phyloP scores from a whole-genome alignment of 2,329 filamentous ascomycete genomes.

The Fusarium mangiferae region DNA sequence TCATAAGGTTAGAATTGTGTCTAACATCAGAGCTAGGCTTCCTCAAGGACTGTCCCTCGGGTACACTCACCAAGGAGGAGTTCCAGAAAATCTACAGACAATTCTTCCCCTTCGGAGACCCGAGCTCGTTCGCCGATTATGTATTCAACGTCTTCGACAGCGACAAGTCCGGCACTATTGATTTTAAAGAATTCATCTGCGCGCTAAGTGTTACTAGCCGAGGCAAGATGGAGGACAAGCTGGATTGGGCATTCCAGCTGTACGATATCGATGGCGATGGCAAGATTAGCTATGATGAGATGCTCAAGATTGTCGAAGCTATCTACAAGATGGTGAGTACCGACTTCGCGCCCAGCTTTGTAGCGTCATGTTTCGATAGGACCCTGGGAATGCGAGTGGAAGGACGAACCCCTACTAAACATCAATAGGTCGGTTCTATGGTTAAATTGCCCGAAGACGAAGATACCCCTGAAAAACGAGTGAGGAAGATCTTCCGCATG shows the following conservation, averaged over 20 bases:
- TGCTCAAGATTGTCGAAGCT: constrained; percentile 97
- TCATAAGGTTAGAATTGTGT: background rate
- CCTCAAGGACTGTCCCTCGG: constrained; percentile 96
- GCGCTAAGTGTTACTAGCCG: constrained; percentile 95
- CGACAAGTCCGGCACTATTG: constrained; percentile 96
- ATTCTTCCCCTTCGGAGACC: constrained; percentile 99
- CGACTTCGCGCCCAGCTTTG: background rate
- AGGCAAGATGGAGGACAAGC: constrained; percentile 99
- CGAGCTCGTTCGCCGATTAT: constrained; percentile 96
- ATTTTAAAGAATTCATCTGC: constrained; percentile 99
- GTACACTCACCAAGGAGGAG: constrained; percentile 96
- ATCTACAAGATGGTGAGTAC: constrained; percentile 96
- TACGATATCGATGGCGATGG: constrained; percentile 99
- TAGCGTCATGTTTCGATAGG: background rate
- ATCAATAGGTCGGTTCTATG: constrained; percentile 89
- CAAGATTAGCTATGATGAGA: constrained; percentile 99
- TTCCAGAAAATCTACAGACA: constrained; percentile 99
- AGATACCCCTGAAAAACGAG: constrained; percentile 98
- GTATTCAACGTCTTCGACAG: constrained; percentile 99
- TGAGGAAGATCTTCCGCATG: constrained; percentile 98
- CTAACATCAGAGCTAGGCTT: constrained; percentile 71
- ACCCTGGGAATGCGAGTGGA: background rate
- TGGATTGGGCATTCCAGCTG: constrained; percentile 99
- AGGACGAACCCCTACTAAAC: constrained; percentile 9
- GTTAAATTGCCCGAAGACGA: constrained; percentile 98